Evolutionary conservation across 2,329 filamentous ascomycete genomes (phyloP).

Genomic region (Emergomyces orientalis): DNA sequence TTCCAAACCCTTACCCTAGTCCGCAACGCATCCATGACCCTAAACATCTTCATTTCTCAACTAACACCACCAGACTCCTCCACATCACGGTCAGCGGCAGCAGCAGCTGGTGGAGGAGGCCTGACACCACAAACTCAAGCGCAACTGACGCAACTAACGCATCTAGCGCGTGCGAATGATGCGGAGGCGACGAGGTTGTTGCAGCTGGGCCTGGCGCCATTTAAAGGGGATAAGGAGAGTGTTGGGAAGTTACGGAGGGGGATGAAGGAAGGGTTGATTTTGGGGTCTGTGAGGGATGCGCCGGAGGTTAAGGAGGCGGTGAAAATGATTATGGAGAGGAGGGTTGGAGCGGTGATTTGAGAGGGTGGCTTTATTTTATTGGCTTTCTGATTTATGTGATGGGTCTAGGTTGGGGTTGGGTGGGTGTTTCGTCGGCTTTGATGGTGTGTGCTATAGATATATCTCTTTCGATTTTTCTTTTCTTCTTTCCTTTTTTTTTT

Average conservation of each 20-base stretch:
- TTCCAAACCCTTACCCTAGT: constrained; percentile 74
- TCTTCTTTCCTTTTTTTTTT: no score
- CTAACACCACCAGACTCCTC: constrained; percentile 57
- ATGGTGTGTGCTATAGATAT: no score
- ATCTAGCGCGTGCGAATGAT: constrained; percentile 51
- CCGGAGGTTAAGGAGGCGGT: constrained; percentile 76
- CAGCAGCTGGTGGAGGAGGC: constrained; percentile 19
- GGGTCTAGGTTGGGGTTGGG: no score
- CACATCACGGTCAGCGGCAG: constrained; percentile 31
- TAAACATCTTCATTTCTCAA: constrained; percentile 76
- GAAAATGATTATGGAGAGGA: constrained; percentile 42
- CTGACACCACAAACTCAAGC: constrained; percentile 45
- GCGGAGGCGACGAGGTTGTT: constrained; percentile 61
- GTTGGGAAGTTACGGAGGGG: constrained; percentile 57
- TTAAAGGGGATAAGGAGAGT: constrained; percentile 59
- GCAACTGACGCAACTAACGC: constrained; percentile 59
- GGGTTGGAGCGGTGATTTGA: constrained; percentile 12
- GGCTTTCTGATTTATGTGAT: no score
- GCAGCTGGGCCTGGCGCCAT: constrained; percentile 72
- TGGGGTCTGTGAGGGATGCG: constrained; percentile 72
- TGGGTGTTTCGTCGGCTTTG: no score
- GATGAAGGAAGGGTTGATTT: constrained; percentile 77
- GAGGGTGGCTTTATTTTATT: constrained; percentile 11
- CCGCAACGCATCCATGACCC: constrained; percentile 64
- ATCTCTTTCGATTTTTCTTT: no score